Conservation (phyloP, 2,329 filamentous ascomycete species). For the Cladosporium sp. region DNA sequence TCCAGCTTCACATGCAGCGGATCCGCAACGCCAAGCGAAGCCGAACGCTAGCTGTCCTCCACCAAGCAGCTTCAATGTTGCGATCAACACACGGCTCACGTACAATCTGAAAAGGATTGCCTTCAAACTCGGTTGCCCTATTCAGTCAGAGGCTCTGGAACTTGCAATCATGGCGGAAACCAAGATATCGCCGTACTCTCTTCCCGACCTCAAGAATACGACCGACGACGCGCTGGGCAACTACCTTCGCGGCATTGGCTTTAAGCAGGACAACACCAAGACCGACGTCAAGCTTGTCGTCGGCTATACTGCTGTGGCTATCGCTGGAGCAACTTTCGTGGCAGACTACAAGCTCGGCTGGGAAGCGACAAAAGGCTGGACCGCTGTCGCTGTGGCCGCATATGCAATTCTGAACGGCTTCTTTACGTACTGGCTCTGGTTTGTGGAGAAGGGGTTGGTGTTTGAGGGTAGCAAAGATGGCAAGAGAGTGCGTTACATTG, state of each 20-base stretch:
- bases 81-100: not conserved
- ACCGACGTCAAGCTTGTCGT: conserved; percentile 76
- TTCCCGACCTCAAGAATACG: conserved; percentile 86
- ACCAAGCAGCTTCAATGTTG: not conserved
- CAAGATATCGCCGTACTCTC: conserved; percentile 30
- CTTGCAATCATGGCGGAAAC: conserved; percentile 24
- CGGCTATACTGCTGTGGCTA: conserved; percentile 73
- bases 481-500: conserved; percentile 50
- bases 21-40: conserved; percentile 1
- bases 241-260: conserved; percentile 83
- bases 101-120: too few species aligned
- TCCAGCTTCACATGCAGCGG: conserved; percentile 6
- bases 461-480: conserved; percentile 71
- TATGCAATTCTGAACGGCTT: conserved; percentile 75
- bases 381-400: conserved; percentile 66
- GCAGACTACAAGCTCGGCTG: conserved; percentile 91
- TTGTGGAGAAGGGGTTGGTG: conserved; percentile 72
- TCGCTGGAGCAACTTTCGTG: conserved; percentile 77
- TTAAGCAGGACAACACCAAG: conserved; percentile 73
- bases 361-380: conserved; percentile 76
- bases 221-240: conserved; percentile 90
- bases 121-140: too few species aligned
- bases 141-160: not conserved
- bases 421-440: conserved; percentile 78
- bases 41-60: not conserved